Conservation (phyloP, 1,284 basidiomycete species). For the Coniferiporia weirii region DNA sequence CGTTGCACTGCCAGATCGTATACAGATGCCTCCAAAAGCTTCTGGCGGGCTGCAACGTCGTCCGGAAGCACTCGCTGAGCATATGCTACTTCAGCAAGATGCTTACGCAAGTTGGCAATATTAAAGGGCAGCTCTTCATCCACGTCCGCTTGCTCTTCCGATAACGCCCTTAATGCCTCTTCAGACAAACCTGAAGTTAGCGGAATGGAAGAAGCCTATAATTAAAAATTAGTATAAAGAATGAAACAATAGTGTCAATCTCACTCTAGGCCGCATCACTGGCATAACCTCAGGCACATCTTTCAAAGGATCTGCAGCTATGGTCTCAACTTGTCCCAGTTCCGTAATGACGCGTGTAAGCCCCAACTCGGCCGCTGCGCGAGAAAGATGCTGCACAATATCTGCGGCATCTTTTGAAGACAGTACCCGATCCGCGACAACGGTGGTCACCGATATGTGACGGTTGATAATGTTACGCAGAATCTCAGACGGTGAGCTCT, state of each 20-base stretch:
- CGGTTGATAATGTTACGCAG: constrained; percentile 46
- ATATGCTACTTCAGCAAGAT: constrained; percentile 57
- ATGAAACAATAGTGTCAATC: not conserved
- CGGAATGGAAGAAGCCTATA: not conserved
- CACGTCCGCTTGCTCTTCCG: constrained; percentile 23
- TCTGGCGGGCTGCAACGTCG: constrained; percentile 71
- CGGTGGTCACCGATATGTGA: constrained; percentile 44
- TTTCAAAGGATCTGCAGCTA: constrained; percentile 43
- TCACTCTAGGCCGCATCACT: constrained; percentile 13
- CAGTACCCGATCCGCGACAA: constrained; percentile 57
- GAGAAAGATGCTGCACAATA: constrained; percentile 52
- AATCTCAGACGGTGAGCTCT: constrained; percentile 31
- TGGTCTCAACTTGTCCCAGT: constrained; percentile 47
- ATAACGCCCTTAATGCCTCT: constrained; percentile 19
- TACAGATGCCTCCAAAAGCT: constrained; percentile 78
- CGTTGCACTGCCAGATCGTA: constrained; percentile 78
- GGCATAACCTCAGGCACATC: constrained; percentile 30
- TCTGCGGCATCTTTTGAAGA: constrained; percentile 45
- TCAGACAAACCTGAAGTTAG: constrained; percentile 1
- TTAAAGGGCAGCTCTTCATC: constrained; percentile 62
- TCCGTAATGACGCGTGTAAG: constrained; percentile 47
- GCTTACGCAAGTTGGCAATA: constrained; percentile 60
- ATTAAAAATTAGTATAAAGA: not conserved
- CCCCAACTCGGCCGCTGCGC: constrained; percentile 53
- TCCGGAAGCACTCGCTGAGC: constrained; percentile 61